These are phyloP conservation scores for Tylopilus vinaceipallidus DNA, from an alignment of 768 basidiomycete species.

Conservation along the genomic window DNA sequence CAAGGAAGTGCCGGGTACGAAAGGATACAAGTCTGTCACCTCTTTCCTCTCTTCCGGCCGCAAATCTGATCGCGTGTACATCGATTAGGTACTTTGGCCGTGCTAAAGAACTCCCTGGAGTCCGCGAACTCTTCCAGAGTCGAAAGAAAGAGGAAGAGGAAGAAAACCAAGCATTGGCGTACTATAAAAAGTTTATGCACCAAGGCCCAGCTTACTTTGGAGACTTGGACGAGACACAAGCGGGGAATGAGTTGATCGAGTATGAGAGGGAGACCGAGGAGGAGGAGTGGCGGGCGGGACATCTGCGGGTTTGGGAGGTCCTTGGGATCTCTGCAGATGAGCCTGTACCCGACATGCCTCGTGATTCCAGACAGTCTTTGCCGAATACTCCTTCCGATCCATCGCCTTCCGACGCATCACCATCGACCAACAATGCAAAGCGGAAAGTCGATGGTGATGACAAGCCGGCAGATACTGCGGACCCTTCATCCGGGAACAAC, in stretches of 20 bases:
- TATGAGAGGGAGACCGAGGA: slow-evolving; percentile 73
- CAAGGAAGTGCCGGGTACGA: slow-evolving; percentile 92
- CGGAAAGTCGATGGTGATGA: slow-evolving; percentile 52
- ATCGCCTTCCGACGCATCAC: slow-evolving; percentile 18
- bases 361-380: slow-evolving; percentile 12
- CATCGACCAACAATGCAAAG: slow-evolving; percentile 39
- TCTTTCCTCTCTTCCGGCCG: neutral
- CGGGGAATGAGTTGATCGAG: slow-evolving; percentile 59
- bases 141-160: slow-evolving; percentile 87
- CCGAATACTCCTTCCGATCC: slow-evolving; percentile 15
- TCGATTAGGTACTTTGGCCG: slow-evolving; percentile 86
- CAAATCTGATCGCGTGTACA: neutral
- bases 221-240: slow-evolving; percentile 72
- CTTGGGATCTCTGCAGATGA: slow-evolving; percentile 52
- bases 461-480: slow-evolving; percentile 32
- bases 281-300: slow-evolving; percentile 69
- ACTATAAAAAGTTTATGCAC: slow-evolving; percentile 85
- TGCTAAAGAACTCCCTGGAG: slow-evolving; percentile 93
- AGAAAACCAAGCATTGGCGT: slow-evolving; percentile 71
- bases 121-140: slow-evolving; percentile 90
- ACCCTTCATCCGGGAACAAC: slow-evolving; percentile 21
- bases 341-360: slow-evolving; percentile 52
- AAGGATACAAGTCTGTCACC: slow-evolving; percentile 86
- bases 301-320: slow-evolving; percentile 48
- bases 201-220: slow-evolving; percentile 91